Evolutionary conservation across 2,329 filamentous ascomycete genomes (phyloP).

Genomic region (Elsinoe ampelina): DNA sequence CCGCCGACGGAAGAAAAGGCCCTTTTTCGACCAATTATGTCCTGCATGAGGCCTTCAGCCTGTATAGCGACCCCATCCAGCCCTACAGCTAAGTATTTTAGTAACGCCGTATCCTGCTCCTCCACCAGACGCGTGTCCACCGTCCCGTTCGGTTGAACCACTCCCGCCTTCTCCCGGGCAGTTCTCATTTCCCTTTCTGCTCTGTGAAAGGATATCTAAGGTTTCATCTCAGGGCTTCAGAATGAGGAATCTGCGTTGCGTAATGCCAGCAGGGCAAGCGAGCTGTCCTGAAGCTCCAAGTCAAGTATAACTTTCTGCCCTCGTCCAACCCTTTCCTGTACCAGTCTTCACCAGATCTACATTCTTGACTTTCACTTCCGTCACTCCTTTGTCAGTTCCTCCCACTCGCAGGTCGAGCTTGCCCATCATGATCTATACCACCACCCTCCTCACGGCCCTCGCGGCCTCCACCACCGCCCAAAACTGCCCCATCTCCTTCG

Average conservation of each 20-base stretch:
- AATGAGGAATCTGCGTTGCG: neutral
- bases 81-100: constrained; percentile 4
- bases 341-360: neutral
- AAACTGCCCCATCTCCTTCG: constrained; percentile 7
- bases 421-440: neutral
- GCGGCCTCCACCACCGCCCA: neutral
- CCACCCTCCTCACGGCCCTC: neutral
- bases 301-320: neutral
- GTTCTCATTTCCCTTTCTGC: neutral
- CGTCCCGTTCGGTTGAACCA: neutral
- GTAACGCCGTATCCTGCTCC: neutral
- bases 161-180: constrained; percentile 3
- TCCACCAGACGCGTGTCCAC: neutral
- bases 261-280: neutral
- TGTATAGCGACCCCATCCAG: neutral
- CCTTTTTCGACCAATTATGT: neutral
- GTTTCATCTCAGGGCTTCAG: neutral
- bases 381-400: neutral
- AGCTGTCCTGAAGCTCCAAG: neutral
- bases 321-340: neutral
- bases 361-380: neutral
- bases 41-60: neutral
- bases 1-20: neutral
- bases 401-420: neutral
- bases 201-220: neutral